Evolutionary conservation across 1,284 basidiomycete genomes (phyloP), one percentile per base, ranked within the genome.

Genomic region (Ustilago hordei): DNA sequence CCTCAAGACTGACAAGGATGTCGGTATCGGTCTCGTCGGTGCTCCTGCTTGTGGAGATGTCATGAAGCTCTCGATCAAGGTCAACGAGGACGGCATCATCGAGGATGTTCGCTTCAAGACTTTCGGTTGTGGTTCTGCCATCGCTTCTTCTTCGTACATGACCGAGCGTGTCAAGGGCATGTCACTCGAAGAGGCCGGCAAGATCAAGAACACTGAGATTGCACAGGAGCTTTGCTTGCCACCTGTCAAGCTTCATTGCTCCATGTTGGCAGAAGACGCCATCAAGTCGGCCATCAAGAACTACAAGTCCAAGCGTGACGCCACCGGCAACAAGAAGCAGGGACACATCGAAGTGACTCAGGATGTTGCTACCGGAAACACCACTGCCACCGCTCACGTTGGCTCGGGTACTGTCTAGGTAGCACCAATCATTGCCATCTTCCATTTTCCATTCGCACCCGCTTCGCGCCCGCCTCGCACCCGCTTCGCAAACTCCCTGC

Each of bases 181-280:
- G 80, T 92, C 92, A 17, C 88, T 99, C 64, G 95, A 98, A 65
- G 93, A 96, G 78, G 97, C 97, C 13, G 94, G 93, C 65, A 91
- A 92, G 85, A 98, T 99, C 85, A 97, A 95, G 88, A 99, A 99
- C 89, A 99, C 96, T 8, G 97, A 99, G 87, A 99, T 99, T 85
- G 97, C 97, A 9, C 95, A 98, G 88, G 95, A 98, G 63, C 81
- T 86, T 36, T 83, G 81, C 57, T 88, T 99, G 60, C 97, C 97
- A 9, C 97, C 97, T 50, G 97, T 99, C 85, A 99, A 99, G 88
- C 87, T 89, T 23, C 88, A 89, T 80, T 89, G 88, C 87, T 88
- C 88, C 91, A 94, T 99, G 92, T 89, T 98, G 71, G 96, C 96
- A 38, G 97, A 99, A 88, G 97, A 99, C 86, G 97, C 97, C 57